Conservation (phyloP, 202 grass and related monocot genomes). For the Zoysia matrella region DNA sequence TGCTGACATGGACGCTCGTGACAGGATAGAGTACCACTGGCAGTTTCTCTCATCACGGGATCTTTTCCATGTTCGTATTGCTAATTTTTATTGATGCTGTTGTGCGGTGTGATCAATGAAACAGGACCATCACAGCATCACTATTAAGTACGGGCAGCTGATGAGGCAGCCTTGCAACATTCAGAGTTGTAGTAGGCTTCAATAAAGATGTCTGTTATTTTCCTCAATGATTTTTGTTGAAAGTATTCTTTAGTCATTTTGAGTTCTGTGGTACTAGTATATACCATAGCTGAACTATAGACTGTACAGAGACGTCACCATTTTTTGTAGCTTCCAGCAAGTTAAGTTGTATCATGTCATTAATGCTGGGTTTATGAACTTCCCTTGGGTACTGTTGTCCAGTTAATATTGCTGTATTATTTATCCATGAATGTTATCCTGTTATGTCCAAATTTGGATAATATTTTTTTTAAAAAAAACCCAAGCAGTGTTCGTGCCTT, state of each 20-base stretch:
- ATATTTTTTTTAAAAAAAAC: too few relatives aligned
- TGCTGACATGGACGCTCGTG: not conserved
- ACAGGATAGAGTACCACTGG: not conserved
- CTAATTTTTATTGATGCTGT: not conserved
- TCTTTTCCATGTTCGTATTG: not conserved
- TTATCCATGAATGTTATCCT: too few relatives aligned
- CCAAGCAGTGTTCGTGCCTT: too few relatives aligned
- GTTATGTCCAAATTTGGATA: too few relatives aligned
- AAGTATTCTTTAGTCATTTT: too few relatives aligned
- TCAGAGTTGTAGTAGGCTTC: not conserved
- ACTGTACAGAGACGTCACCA: too few relatives aligned
- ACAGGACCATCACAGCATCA: not conserved
- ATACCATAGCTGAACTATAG: too few relatives aligned
- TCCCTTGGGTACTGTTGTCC: not conserved
- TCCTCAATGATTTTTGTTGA: too few relatives aligned
- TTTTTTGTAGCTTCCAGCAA: not conserved
- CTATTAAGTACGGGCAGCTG: too few relatives aligned
- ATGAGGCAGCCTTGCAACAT: not conserved
- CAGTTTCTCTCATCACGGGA: not conserved
- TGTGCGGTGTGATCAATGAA: not conserved
- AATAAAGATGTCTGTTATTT: too few relatives aligned
- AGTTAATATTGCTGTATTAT: not conserved
- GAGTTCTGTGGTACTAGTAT: too few relatives aligned
- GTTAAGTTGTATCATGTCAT: slow-evolving; percentile 1
- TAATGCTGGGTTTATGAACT: not conserved